A percentile compares a stretch with the other conserved stretches of the same genome.
phyloP scores from a whole-genome alignment of 768 basidiomycete species.

The Tricholoma bakamatsutake region DNA sequence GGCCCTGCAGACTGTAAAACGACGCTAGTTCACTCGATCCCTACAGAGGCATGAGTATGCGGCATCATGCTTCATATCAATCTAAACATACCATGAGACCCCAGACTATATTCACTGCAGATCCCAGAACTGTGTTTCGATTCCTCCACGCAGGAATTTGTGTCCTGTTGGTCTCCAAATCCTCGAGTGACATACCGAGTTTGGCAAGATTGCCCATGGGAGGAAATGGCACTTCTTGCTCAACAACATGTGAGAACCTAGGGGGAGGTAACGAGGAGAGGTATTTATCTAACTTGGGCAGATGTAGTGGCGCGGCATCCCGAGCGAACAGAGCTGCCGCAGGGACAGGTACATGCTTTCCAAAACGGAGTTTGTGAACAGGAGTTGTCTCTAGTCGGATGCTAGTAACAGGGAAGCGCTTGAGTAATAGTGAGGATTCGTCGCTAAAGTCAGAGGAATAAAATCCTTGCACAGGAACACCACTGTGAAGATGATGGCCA shows the following conservation, averaged over 20 bases:
- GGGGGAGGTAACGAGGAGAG: conserved; percentile 44
- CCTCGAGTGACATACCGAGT: conserved; percentile 45
- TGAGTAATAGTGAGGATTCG: conserved; percentile 8
- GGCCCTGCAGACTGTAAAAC: conserved; percentile 66
- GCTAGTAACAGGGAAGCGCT: not conserved
- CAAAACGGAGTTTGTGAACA: not conserved
- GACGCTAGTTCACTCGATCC: conserved; percentile 65
- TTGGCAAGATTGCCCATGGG: conserved; percentile 54
- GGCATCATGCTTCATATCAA: not conserved
- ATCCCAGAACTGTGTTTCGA: conserved; percentile 44
- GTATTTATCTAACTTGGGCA: conserved; percentile 57
- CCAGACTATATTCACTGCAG: conserved; percentile 39
- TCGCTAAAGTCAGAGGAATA: conserved; percentile 8
- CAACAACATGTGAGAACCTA: conserved; percentile 27
- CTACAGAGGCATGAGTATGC: conserved; percentile 25
- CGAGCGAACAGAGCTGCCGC: conserved; percentile 53
- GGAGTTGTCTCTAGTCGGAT: not conserved
- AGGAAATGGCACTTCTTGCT: conserved; percentile 42
- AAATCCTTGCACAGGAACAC: not conserved
- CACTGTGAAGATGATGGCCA: not conserved
- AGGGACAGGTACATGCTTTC: conserved; percentile 35
- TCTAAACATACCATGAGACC: conserved; percentile 45
- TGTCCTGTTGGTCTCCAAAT: conserved; percentile 51
- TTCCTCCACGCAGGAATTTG: conserved; percentile 50
- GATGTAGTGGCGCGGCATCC: conserved; percentile 49